phyloP scores from a whole-genome alignment of 2,329 filamentous ascomycete genomes.

The Knoxdaviesia proteae region DNA sequence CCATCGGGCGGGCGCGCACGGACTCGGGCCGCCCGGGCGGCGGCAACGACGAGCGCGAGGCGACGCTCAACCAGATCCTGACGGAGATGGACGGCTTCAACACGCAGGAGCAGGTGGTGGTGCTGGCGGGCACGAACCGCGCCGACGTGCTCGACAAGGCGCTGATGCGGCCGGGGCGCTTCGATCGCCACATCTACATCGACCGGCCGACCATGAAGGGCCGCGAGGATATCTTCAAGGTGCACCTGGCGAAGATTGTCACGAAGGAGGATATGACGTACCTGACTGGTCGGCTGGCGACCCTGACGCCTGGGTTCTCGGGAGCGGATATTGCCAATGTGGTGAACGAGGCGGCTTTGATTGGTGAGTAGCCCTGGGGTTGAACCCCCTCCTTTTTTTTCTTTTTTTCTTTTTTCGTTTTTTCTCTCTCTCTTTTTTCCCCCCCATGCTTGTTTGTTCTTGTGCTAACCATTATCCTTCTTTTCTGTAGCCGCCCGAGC shows the following conservation, averaged over 20 bases:
- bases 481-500: constrained; percentile 49
- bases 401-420: background rate
- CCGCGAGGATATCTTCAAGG: constrained; percentile 84
- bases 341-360: constrained; percentile 89
- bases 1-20: constrained; percentile 75
- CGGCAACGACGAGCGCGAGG: constrained; percentile 92
- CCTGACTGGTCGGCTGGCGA: constrained; percentile 70
- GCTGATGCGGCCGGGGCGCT: constrained; percentile 87
- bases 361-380: constrained; percentile 40
- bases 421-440: background rate
- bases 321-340: constrained; percentile 97
- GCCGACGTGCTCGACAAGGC: constrained; percentile 89
- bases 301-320: constrained; percentile 87
- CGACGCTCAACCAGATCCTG: constrained; percentile 91
- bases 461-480: background rate
- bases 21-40: constrained; percentile 54
- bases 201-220: constrained; percentile 94
- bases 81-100: constrained; percentile 99
- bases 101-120: constrained; percentile 86
- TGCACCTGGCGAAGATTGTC: constrained; percentile 86
- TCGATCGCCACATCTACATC: constrained; percentile 90
- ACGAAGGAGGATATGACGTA: constrained; percentile 79
- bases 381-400: background rate
- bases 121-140: constrained; percentile 89
- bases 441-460: background rate